Conservation (phyloP, 2,329 filamentous ascomycete genomes). For the Claviceps maximensis region DNA sequence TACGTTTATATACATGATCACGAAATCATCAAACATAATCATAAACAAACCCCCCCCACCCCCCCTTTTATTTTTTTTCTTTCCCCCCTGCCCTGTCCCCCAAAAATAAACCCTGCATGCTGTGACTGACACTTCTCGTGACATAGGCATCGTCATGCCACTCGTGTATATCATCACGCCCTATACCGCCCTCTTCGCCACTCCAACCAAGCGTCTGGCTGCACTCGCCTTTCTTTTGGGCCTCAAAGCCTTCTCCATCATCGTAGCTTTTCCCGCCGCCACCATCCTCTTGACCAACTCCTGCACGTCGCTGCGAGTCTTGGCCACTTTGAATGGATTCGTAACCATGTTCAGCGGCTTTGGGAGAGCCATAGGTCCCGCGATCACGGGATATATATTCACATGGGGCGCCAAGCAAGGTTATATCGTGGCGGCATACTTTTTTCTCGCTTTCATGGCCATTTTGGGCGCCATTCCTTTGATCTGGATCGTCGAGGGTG, state of each 20-base stretch:
- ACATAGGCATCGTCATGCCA: constrained; percentile 52
- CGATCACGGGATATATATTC: constrained; percentile 58
- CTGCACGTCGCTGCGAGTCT: constrained; percentile 54
- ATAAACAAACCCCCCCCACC: neutral
- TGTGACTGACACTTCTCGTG: neutral
- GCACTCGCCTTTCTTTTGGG: constrained; percentile 57
- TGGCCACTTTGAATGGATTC: constrained; percentile 84
- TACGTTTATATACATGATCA: constrained; percentile 15
- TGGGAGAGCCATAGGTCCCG: constrained; percentile 68
- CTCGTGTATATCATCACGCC: constrained; percentile 70
- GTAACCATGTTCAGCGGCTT: constrained; percentile 73
- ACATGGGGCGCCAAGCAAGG: constrained; percentile 62
- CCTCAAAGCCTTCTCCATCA: constrained; percentile 59
- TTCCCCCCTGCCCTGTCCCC: too few species aligned
- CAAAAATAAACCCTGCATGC: too few species aligned
- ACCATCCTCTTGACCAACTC: constrained; percentile 89
- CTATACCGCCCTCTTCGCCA: constrained; percentile 55
- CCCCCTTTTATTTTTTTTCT: too few species aligned
- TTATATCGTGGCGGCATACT: constrained; percentile 71
- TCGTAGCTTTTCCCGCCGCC: constrained; percentile 78
- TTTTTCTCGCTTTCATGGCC: constrained; percentile 54
- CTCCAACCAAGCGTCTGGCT: constrained; percentile 35
- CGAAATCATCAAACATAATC: too few species aligned
- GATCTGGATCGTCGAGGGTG: constrained; percentile 60
- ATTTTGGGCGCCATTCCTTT: constrained; percentile 56